These are phyloP conservation scores for Byssothecium circinans DNA, from an alignment of 2,329 filamentous ascomycete genomes.

Conservation along the genomic window DNA sequence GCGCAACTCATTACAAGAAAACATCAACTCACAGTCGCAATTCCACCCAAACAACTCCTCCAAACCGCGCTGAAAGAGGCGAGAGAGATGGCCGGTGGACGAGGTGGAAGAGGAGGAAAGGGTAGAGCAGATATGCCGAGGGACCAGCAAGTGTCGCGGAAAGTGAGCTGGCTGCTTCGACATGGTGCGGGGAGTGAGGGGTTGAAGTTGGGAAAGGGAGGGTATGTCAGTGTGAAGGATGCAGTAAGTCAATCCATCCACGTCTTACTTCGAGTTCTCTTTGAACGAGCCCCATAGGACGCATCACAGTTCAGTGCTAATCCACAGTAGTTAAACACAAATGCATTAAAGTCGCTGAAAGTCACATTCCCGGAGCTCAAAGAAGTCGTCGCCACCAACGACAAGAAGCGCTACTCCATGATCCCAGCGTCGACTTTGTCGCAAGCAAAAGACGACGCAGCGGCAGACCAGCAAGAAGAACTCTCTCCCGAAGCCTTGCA, in stretches of 20 bases:
- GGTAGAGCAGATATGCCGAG: slow-evolving; percentile 43
- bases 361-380: slow-evolving; percentile 76
- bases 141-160: slow-evolving; percentile 52
- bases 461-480: slow-evolving; percentile 10
- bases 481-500: slow-evolving; percentile 10
- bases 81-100: slow-evolving; percentile 19
- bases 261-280: no score
- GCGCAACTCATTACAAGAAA: no score
- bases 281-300: neutral
- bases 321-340: slow-evolving; percentile 55
- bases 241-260: slow-evolving; percentile 50
- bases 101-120: slow-evolving; percentile 28
- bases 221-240: slow-evolving; percentile 63
- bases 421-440: slow-evolving; percentile 53
- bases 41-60: slow-evolving; percentile 18
- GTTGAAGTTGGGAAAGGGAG: slow-evolving; percentile 59
- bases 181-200: slow-evolving; percentile 65
- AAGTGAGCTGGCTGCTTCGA: slow-evolving; percentile 59
- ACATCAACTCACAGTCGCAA: slow-evolving; percentile 13
- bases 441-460: slow-evolving; percentile 4
- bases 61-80: slow-evolving; percentile 7
- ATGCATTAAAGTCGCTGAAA: slow-evolving; percentile 66
- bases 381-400: slow-evolving; percentile 69
- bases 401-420: slow-evolving; percentile 89
- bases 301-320: slow-evolving; percentile 2